Conservation (phyloP, 2,329 filamentous ascomycete genomes). For the Lachnellula subtilissima region DNA sequence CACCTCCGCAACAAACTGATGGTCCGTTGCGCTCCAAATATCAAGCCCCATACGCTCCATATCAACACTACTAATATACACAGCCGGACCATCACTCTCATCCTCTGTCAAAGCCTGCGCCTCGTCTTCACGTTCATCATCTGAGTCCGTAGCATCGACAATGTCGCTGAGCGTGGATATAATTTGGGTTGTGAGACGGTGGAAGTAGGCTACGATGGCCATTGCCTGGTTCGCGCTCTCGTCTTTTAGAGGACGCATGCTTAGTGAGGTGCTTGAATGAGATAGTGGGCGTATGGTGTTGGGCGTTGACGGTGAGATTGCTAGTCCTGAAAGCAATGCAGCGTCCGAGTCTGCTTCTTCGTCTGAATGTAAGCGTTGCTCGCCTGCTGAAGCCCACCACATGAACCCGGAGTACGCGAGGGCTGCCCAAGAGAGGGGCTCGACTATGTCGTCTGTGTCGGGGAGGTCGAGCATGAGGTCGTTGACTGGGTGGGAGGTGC, state of each 20-base stretch:
- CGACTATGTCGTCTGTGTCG: conserved; percentile 50
- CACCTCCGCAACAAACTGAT: conserved; percentile 61
- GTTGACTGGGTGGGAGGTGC: conserved; percentile 27
- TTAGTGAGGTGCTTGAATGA: conserved; percentile 38
- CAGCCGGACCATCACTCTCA: conserved; percentile 24
- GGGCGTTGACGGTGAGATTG: conserved; percentile 30
- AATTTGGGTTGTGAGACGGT: conserved; percentile 65
- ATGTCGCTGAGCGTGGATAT: conserved; percentile 58
- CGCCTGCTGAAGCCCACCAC: conserved; percentile 85
- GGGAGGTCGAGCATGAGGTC: conserved; percentile 42
- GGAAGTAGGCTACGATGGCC: conserved; percentile 75
- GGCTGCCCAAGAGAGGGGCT: conserved; percentile 64
- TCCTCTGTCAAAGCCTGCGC: conserved; percentile 35
- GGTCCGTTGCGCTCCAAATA: conserved; percentile 67
- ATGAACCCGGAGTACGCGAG: conserved; percentile 79
- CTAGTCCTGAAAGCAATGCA: conserved; percentile 50
- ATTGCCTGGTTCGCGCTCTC: conserved; percentile 51
- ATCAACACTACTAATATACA: conserved; percentile 59
- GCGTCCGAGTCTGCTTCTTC: conserved; percentile 55
- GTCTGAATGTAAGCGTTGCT: conserved; percentile 58
- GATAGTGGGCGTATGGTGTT: conserved; percentile 13
- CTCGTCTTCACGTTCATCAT: conserved; percentile 33
- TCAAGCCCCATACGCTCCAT: conserved; percentile 71
- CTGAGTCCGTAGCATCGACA: conserved; percentile 42
- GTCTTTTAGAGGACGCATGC: conserved; percentile 25